phyloP scores from a whole-genome alignment of 2,329 filamentous ascomycete genomes.

The Botrytis paeoniae region DNA sequence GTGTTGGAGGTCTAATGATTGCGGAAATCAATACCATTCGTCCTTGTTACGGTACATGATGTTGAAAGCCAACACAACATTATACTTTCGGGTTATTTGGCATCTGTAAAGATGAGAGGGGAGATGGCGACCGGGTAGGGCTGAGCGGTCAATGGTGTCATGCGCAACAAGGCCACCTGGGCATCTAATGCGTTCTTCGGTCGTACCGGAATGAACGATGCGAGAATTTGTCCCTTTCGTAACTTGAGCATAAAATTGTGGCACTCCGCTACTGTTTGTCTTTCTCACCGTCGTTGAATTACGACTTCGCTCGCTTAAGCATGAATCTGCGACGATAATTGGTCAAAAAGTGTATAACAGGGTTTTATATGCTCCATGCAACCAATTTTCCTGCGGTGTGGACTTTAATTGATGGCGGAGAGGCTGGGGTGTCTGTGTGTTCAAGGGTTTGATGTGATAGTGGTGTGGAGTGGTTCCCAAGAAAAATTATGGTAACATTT shows the following conservation, averaged over 20 bases:
- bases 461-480: constrained; percentile 18
- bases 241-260: background rate
- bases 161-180: constrained; percentile 17
- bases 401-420: constrained; percentile 22
- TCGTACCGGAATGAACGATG: constrained; percentile 13
- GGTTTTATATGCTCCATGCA: constrained; percentile 15
- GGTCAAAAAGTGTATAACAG: constrained; percentile 20
- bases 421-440: constrained; percentile 10
- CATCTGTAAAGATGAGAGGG: constrained; percentile 15
- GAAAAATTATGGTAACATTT: constrained; percentile 10
- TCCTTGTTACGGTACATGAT: background rate
- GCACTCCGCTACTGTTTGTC: constrained; percentile 13
- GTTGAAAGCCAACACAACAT: constrained; percentile 4
- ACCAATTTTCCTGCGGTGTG: constrained; percentile 24
- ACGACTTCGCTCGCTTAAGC: constrained; percentile 20
- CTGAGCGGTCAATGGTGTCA: constrained; percentile 25
- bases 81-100: constrained; percentile 9
- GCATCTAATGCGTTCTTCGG: constrained; percentile 15
- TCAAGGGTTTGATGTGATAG: constrained; percentile 12
- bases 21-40: background rate
- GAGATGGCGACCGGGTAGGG: constrained; percentile 28
- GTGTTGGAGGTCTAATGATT: background rate
- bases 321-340: constrained; percentile 14
- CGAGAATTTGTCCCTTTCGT: background rate
- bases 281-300: constrained; percentile 23